Evolutionary conservation across 192 early-diverging fungal species (phyloP).

Genomic region (Coemansia nantahalensis): DNA sequence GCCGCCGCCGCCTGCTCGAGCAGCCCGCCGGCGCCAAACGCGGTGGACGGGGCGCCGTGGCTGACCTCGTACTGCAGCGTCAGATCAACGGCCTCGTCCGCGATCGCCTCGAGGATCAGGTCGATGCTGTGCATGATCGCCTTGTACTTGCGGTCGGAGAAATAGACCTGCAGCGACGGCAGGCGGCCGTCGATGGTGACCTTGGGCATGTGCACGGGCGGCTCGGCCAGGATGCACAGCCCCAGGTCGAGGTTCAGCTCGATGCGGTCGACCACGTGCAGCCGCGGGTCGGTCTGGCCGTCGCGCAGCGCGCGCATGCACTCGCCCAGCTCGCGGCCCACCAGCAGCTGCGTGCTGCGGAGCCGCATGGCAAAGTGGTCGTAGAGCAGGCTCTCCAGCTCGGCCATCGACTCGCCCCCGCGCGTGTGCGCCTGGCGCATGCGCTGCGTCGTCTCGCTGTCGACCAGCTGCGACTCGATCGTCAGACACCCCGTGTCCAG

Average conservation of each 20-base stretch:
- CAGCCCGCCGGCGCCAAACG: slow-evolving; percentile 45
- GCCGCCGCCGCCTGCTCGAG: slow-evolving; percentile 1
- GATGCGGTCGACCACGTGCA: slow-evolving; percentile 88
- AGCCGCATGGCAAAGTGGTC: slow-evolving; percentile 85
- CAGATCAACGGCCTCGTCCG: slow-evolving; percentile 48
- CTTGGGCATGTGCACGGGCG: slow-evolving; percentile 65
- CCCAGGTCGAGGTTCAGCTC: slow-evolving; percentile 80
- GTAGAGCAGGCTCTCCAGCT: slow-evolving; percentile 80
- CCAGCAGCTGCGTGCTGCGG: slow-evolving; percentile 75
- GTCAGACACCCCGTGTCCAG: slow-evolving; percentile 92
- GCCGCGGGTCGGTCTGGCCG: slow-evolving; percentile 46
- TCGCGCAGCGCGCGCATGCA: slow-evolving; percentile 69
- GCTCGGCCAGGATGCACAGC: slow-evolving; percentile 79
- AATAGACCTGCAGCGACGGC: slow-evolving; percentile 80
- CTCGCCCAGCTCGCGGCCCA: slow-evolving; percentile 69
- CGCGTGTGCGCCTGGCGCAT: slow-evolving; percentile 68
- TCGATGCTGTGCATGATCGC: slow-evolving; percentile 80
- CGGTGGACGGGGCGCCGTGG: slow-evolving; percentile 9
- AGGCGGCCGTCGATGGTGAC: slow-evolving; percentile 77
- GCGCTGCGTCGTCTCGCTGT: slow-evolving; percentile 61
- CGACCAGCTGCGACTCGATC: slow-evolving; percentile 81
- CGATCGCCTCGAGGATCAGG: slow-evolving; percentile 56
- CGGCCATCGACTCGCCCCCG: slow-evolving; percentile 63
- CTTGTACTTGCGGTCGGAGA: slow-evolving; percentile 93
- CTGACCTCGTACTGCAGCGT: slow-evolving; percentile 45